Evolutionary conservation across 768 basidiomycete species (phyloP), one percentile per base, ranked within the genome.

Genomic region (Tulasnella sp.): DNA sequence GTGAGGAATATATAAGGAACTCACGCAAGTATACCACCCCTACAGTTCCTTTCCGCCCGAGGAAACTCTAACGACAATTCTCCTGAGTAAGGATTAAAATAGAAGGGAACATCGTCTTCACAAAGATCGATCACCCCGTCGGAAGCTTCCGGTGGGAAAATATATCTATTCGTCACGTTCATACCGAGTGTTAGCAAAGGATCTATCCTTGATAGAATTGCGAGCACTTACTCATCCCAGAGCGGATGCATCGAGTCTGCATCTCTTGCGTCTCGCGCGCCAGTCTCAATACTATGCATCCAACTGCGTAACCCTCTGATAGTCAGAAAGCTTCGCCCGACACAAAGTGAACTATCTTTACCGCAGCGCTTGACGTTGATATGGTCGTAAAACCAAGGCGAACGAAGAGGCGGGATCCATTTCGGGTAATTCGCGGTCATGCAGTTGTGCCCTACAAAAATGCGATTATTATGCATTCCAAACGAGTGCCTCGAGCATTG

Each of bases 281-380:
- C 91, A 1, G 84, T 86, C 80, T 98, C 96, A 69, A 94, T 83
- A 2, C 91, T 90, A 75, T 88, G 82, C 95, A 97, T 95, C 95
- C 95, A 98, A 41, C 92, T 93, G 40, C 26, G 14, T 8, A 17
- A 14, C 12, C 16, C 41, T 39, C 2, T n/a, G 39, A 40, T 39
- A 5, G 44, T 52, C 44, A 70, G 40, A 35, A 14, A 16, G n/a
- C 35, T 3, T 6, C 17, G 29, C 6, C 16, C 32, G 3, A 47
- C n/a, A n/a, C 39, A 19, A 32, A 22, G 40, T 62, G 72, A 16
- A 64, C 35, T 35, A 8, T 17, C 79, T 88, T 63, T 69, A 92
- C 89, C 82, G 82, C 62, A 98, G 81, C 0, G 95, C 96, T 80
- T 98, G 96, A 77, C 94, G 96, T 78, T 98, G 96, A 80, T 98